Evolutionary conservation across 1,139 yeast genomes (phyloP).

Genomic region (Geotrichum australiense): DNA sequence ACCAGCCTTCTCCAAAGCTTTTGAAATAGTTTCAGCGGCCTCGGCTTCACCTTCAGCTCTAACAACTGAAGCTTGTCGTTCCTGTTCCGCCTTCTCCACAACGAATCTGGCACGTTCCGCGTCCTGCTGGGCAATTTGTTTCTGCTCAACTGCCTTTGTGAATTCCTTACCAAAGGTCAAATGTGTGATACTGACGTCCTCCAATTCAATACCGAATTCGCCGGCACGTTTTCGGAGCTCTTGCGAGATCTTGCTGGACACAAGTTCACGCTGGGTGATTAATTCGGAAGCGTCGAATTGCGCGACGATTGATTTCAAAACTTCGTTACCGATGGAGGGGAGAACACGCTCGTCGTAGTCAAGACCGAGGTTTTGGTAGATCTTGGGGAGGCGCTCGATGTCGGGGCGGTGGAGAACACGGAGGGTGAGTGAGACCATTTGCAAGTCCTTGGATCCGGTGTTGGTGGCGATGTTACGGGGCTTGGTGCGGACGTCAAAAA

Average conservation of each 20-base stretch:
- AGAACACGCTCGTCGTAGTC: conserved; percentile 97
- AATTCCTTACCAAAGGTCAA: conserved; percentile 96
- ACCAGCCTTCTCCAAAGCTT: conserved; percentile 90
- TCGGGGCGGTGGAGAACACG: conserved; percentile 95
- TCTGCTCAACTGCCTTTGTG: conserved; percentile 97
- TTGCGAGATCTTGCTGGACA: conserved; percentile 79
- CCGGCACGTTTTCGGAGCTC: conserved; percentile 78
- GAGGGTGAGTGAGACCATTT: conserved; percentile 87
- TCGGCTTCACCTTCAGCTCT: conserved; percentile 99
- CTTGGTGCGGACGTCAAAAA: conserved; percentile 82
- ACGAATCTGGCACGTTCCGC: conserved; percentile 94
- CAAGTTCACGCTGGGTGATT: conserved; percentile 94
- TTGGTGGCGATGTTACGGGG: conserved; percentile 93
- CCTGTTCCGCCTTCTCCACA: conserved; percentile 97
- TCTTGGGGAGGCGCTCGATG: conserved; percentile 68
- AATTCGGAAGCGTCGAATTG: conserved; percentile 98
- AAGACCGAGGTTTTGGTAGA: conserved; percentile 83
- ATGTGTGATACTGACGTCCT: conserved; percentile 97
- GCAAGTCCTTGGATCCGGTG: conserved; percentile 96
- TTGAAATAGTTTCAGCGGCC: conserved; percentile 91
- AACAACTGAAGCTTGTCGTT: conserved; percentile 87
- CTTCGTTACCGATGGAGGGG: conserved; percentile 96
- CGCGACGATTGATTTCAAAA: conserved; percentile 89
- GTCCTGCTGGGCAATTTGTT: conserved; percentile 98
- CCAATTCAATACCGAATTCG: conserved; percentile 86